Evolutionary conservation across 441 rosid genomes (phyloP).

Genomic region (Populus hybrid): DNA sequence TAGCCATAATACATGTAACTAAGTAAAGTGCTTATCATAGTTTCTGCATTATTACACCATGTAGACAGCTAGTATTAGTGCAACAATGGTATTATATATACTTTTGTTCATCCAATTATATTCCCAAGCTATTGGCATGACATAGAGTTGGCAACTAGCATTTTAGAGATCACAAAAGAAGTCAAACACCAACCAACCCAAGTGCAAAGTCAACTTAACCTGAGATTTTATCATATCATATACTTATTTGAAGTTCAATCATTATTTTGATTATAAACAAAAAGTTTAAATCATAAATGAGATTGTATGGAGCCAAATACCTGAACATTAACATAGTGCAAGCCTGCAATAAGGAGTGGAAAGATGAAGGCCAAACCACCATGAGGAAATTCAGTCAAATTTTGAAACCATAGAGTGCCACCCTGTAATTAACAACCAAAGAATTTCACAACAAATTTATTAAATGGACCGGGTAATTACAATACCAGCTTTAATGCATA

Average conservation of each 20-base stretch:
- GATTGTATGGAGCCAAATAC: conserved; percentile 28
- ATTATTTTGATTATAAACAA: background rate
- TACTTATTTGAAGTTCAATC: background rate
- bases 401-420: conserved; percentile 89
- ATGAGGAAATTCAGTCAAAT: conserved; percentile 64
- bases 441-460: background rate
- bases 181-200: no score
- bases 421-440: conserved; percentile 57
- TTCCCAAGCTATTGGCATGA: no score
- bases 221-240: no score
- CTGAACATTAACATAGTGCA: conserved; percentile 81
- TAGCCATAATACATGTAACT: no score
- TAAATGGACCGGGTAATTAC: background rate
- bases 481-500: background rate
- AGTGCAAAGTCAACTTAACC: no score
- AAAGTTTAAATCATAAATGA: background rate
- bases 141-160: no score
- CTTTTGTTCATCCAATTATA: no score
- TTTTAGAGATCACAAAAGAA: no score
- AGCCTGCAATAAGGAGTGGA: conserved; percentile 63
- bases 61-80: no score
- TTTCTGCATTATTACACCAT: no score
- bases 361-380: conserved; percentile 65
- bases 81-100: no score
- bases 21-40: no score